Base-by-base conservation (phyloP, 2,329 filamentous ascomycete genomes). In the Claviceps sp. region DNA sequence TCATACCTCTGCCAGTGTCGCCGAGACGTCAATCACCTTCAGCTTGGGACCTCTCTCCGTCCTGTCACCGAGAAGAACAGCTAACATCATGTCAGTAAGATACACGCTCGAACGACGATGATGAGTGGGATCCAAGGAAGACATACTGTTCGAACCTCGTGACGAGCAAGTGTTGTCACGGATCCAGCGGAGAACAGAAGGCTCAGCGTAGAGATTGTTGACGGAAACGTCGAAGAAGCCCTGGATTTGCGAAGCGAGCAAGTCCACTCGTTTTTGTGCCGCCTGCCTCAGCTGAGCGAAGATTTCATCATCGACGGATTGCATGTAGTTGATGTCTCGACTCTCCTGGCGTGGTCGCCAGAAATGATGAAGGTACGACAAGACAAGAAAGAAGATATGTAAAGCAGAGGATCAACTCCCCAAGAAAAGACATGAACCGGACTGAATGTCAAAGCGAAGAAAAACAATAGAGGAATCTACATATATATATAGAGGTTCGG, bases 171-270 rank as follows among this genome's bases (percentile, higher is more conserved):
- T 85, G 67, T 96, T 90, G 68, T 95, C 87, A 52, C 85, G 76
- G 59, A 97, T 95, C 86, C 89, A 96, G 55, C 88, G 82, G 58
- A 95, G 74, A 50, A 93, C 91, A 57, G 87, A 93, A 2, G 91
- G 91, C 70, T 96, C 90, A 6, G 90, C 91, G 68, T 96, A 96
- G 44, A 97, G 78, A 68, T 96, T 84, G 64, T 83, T 78, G 13
- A 81, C 78, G 11, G 79, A 80, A 5, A 82, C 78, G 56, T 95
- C 95, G 77, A 96, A 96, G 74, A 97, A 96, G 43, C 91, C 91
- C 70, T 94, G 87, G 56, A 94, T 94, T 74, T 96, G 90, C 54
- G 84, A 89, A 54, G 89, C 90, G 65, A 96, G 90, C 54, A 96
- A 77, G 64, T 96, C 90, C 88, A 96, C 26, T 8, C 26, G 26